Conservation (phyloP, 345 rosid species). For the Isatis tinctoria region DNA sequence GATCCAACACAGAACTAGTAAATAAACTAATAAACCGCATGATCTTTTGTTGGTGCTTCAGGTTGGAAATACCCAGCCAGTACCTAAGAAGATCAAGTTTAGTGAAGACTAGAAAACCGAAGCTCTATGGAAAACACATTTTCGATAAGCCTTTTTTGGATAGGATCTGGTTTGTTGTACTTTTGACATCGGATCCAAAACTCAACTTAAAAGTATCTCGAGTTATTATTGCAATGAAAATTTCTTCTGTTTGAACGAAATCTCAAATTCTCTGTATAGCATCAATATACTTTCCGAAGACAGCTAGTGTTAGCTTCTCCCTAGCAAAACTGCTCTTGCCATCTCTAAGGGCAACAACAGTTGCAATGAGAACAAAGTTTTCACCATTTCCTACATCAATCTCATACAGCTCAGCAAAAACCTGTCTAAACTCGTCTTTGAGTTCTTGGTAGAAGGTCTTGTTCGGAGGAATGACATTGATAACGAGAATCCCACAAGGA, state of each 20-base stretch:
- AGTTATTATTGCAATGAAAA: conserved; percentile 6
- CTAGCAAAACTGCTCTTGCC: conserved; percentile 29
- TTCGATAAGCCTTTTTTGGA: conserved; percentile 3
- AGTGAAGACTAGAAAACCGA: conserved; percentile 41
- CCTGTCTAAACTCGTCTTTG: conserved; percentile 32
- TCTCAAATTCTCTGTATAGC: conserved; percentile 25
- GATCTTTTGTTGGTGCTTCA: conserved; percentile 25
- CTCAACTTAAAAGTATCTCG: not conserved
- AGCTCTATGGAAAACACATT: conserved; percentile 1
- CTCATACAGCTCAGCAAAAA: conserved; percentile 64
- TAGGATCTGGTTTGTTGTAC: conserved; percentile 9
- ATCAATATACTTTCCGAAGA: conserved; percentile 29
- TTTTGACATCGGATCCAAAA: not conserved
- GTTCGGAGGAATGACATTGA: conserved; percentile 63
- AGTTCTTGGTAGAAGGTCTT: conserved; percentile 39
- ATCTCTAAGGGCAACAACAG: conserved; percentile 1
- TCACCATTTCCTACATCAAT: conserved; percentile 71
- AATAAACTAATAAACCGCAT: not conserved
- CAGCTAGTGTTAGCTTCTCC: conserved; percentile 25
- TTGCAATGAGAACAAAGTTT: conserved; percentile 60
- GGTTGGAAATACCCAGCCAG: conserved; percentile 56
- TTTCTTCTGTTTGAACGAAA: not conserved
- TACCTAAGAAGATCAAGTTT: conserved; percentile 79
- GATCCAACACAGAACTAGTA: not conserved
- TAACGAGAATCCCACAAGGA: conserved; percentile 50